phyloP scores from a whole-genome alignment of 805 yeast genomes.

The Yarrowia sp. region DNA sequence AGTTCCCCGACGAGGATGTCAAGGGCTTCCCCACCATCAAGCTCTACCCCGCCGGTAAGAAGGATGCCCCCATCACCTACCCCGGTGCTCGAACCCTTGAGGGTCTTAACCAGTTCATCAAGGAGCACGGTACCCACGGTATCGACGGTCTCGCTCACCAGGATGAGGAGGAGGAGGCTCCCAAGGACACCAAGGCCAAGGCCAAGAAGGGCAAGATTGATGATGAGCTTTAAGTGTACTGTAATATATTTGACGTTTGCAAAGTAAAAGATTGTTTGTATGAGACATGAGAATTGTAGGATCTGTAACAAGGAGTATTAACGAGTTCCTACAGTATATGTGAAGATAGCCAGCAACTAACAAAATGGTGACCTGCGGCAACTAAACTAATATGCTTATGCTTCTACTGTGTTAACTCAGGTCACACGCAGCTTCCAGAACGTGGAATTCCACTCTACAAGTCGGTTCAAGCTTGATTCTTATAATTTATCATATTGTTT shows the following conservation, averaged over 20 bases:
- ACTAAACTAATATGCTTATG: too few relatives aligned
- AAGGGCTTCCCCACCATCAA: conserved; percentile 90
- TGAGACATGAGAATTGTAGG: not conserved
- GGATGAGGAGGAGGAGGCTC: conserved; percentile 34
- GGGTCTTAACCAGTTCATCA: conserved; percentile 65
- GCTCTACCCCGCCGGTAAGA: conserved; percentile 84
- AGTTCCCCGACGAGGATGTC: conserved; percentile 70
- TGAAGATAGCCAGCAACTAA: too few relatives aligned
- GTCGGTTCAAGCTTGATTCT: too few relatives aligned
- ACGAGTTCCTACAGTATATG: too few relatives aligned
- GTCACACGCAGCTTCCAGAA: too few relatives aligned
- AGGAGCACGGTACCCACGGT: conserved; percentile 60
- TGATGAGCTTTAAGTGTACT: conserved; percentile 30
- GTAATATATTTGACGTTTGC: conserved; percentile 25
- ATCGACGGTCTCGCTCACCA: conserved; percentile 51
- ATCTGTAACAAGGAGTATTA: too few relatives aligned
- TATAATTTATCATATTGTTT: not conserved
- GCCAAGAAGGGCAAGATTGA: conserved; percentile 30
- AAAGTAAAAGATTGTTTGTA: not conserved
- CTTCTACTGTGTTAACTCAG: too few relatives aligned
- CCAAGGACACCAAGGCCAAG: conserved; percentile 31
- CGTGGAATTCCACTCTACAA: too few relatives aligned
- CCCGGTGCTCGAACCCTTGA: conserved; percentile 73
- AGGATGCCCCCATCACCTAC: conserved; percentile 62
- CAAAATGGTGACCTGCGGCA: too few relatives aligned